phyloP scores from a whole-genome alignment of 2,329 filamentous ascomycete genomes.

The Exophiala sp. region DNA sequence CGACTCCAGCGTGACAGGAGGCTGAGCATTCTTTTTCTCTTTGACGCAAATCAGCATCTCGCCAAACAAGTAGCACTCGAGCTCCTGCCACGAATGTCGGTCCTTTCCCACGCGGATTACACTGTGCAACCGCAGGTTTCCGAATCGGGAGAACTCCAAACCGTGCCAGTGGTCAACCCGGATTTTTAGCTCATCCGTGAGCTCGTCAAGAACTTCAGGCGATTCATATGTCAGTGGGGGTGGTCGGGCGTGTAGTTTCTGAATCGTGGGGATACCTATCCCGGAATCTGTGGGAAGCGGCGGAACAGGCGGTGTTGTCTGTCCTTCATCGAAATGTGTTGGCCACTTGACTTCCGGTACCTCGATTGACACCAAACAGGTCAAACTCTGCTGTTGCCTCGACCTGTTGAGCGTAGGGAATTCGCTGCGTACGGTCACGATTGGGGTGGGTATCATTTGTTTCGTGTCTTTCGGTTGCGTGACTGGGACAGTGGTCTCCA shows the following conservation, averaged over 20 bases:
- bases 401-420: constrained; percentile 92
- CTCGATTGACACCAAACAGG: constrained; percentile 90
- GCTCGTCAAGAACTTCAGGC: constrained; percentile 72
- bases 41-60: constrained; percentile 99
- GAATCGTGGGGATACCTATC: constrained; percentile 43
- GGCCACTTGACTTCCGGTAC: constrained; percentile 90
- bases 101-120: constrained; percentile 94
- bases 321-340: constrained; percentile 75
- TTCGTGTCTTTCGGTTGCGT: constrained; percentile 65
- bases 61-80: constrained; percentile 94
- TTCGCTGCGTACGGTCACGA: constrained; percentile 92
- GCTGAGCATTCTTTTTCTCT: constrained; percentile 74
- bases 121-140: constrained; percentile 84
- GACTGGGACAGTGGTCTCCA: constrained; percentile 80
- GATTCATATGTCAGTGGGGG: constrained; percentile 58
- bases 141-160: constrained; percentile 80
- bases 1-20: constrained; percentile 62
- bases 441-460: constrained; percentile 86
- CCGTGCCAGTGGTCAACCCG: constrained; percentile 99
- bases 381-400: constrained; percentile 89
- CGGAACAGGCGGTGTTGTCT: constrained; percentile 50
- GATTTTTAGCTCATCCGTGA: constrained; percentile 76
- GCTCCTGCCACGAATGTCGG: constrained; percentile 91
- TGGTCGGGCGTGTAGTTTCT: constrained; percentile 29
- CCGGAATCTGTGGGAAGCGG: constrained; percentile 46